phyloP scores from a whole-genome alignment of 345 rosid species.

The Viola odorata region DNA sequence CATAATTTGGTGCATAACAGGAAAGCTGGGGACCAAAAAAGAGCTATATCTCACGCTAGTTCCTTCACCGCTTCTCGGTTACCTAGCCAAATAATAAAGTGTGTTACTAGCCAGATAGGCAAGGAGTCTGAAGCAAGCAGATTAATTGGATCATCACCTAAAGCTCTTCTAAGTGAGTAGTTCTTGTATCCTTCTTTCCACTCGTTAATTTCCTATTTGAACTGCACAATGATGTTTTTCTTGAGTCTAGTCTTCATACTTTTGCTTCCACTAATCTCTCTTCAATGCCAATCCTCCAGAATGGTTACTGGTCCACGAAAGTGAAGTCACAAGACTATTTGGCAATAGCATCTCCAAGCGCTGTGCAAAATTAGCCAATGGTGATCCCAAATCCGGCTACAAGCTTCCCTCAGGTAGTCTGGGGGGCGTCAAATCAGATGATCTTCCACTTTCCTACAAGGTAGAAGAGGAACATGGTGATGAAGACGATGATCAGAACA shows the following conservation, averaged over 20 bases:
- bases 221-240: not conserved
- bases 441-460: constrained; percentile 31
- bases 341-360: constrained; percentile 30
- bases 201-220: no score
- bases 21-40: constrained; percentile 37
- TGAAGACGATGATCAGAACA: constrained; percentile 20
- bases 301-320: constrained; percentile 41
- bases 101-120: constrained; percentile 26
- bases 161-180: constrained; percentile 44
- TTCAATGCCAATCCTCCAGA: constrained; percentile 19
- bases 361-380: constrained; percentile 32
- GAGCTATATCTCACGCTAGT: constrained; percentile 32
- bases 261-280: not conserved
- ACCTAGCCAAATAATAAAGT: constrained; percentile 31
- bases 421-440: constrained; percentile 20
- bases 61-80: constrained; percentile 39
- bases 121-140: constrained; percentile 24
- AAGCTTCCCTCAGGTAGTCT: constrained; percentile 15
- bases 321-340: constrained; percentile 37
- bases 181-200: not conserved
- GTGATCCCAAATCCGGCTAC: constrained; percentile 22
- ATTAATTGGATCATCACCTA: constrained; percentile 38
- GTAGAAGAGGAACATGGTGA: constrained; percentile 23
- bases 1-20: constrained; percentile 22
- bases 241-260: not conserved